Evolutionary conservation across 2,329 filamentous ascomycete genomes (phyloP), one percentile per base, ranked within the genome.

Genomic region (Aspergillus sp.): DNA sequence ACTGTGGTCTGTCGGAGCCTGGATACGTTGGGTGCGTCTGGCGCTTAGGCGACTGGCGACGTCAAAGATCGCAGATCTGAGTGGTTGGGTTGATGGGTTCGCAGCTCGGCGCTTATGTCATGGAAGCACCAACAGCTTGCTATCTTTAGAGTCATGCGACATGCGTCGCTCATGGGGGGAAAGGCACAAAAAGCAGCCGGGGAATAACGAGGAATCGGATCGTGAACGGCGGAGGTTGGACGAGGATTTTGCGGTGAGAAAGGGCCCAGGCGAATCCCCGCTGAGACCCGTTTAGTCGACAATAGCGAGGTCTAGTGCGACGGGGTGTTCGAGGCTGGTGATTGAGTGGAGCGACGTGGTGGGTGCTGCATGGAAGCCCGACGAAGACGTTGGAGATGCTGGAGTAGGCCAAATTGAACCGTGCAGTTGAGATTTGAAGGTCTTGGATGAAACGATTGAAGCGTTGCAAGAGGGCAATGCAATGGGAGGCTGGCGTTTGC

Each of bases 361-460:
- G 33, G 27, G 35, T 54, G 55, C 65, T 70, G 68, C 68, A 67
- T 69, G 65, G 66, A 68, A 68, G 64, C 68, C 68, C 59, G 56
- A 58, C 31, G 39, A 48, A 57, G 50, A 39, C 11, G 33, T 39
- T 52, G 43, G 49, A 46, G 41, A 40, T 40, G 39, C 35, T 43
- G 6, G 14, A 37, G 14, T 37, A 37, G 35, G 35, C 35, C 46
- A 21, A 44, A 39, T 49, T 27, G 46, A 39, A 40, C 11, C 23
- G 33, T 35, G 40, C 19, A 49, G 14, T 19, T 17, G 46, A 31
- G 4, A 15, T 11, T 46, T 25, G 27, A 41, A 21, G 31, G 21
- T n/a, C 41, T 45, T 37, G 50, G 56, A 59, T 48, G 37, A 55
- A 49, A 50, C 46, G 31, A 17, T 25, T 31, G 41, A 15, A 15